Evolutionary conservation across 208 protist genomes (phyloP).

Genomic region (Leishmania braziliensis): DNA sequence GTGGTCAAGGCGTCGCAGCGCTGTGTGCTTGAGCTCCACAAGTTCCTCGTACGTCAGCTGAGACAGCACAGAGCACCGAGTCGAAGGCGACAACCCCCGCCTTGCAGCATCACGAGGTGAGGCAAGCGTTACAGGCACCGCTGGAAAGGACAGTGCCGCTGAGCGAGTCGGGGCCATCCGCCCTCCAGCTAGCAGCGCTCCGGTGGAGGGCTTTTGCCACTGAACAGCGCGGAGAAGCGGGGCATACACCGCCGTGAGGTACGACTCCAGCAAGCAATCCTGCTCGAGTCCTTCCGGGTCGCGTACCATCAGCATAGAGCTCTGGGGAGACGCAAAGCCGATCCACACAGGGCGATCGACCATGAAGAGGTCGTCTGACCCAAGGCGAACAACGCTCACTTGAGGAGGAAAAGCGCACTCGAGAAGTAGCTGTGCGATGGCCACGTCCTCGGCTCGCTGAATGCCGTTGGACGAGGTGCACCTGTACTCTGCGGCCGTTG

Average conservation of each 20-base stretch:
- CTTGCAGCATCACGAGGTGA: background rate
- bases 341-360: slow-evolving; percentile 24
- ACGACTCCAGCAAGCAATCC: slow-evolving; percentile 18
- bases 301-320: slow-evolving; percentile 22
- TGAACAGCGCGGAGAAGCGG: slow-evolving; percentile 21
- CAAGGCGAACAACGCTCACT: slow-evolving; percentile 18
- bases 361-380: slow-evolving; percentile 3
- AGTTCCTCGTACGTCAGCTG: slow-evolving; percentile 17
- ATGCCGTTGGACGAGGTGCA: no score
- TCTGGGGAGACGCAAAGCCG: slow-evolving; percentile 20
- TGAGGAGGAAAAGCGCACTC: slow-evolving; percentile 11
- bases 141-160: background rate
- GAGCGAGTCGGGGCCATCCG: background rate
- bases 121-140: background rate
- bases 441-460: slow-evolving; percentile 17
- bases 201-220: slow-evolving; percentile 7
- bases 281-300: slow-evolving; percentile 20
- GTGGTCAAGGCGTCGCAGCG: slow-evolving; percentile 3
- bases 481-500: background rate
- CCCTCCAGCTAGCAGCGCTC: no score
- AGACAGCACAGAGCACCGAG: background rate
- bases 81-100: background rate
- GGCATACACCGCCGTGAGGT: slow-evolving; percentile 19
- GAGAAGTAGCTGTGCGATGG: slow-evolving; percentile 13
- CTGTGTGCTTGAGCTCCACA: slow-evolving; percentile 12